A percentile compares a stretch with the other conserved stretches of the same genome.
phyloP scores from a whole-genome alignment of 2,329 filamentous ascomycete species.

The Biscogniauxia mediterranea region DNA sequence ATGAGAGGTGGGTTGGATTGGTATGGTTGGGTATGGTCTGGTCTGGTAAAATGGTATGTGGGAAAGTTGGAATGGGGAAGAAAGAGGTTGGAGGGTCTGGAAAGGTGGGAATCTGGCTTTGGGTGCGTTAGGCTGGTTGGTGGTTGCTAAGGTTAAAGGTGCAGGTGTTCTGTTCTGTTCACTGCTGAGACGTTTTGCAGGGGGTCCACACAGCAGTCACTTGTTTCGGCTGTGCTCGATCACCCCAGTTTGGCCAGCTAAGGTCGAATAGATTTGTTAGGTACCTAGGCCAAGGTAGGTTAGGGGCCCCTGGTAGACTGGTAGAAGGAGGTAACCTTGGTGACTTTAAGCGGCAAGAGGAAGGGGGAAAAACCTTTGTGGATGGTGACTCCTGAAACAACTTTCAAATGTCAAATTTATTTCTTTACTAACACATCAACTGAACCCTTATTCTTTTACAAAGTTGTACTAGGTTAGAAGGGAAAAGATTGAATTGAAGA shows the following conservation, averaged over 20 bases:
- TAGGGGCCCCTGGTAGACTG: not conserved
- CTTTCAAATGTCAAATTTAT: too few species aligned
- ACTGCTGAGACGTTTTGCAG: slow-evolving; percentile 7
- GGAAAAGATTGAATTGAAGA: too few species aligned
- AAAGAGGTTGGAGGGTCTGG: slow-evolving; percentile 6
- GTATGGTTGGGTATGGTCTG: slow-evolving; percentile 3
- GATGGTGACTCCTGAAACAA: not conserved
- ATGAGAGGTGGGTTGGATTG: slow-evolving; percentile 5
- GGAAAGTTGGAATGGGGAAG: slow-evolving; percentile 10
- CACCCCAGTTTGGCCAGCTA: slow-evolving; percentile 3
- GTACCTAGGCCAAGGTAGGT: not conserved
- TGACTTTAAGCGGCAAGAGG: not conserved
- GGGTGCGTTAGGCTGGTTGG: not conserved
- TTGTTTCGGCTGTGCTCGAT: slow-evolving; percentile 8
- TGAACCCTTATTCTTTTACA: too few species aligned
- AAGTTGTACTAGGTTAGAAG: too few species aligned
- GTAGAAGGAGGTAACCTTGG: not conserved
- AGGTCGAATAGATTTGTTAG: not conserved
- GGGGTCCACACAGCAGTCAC: slow-evolving; percentile 7
- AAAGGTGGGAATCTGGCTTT: not conserved
- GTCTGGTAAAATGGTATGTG: slow-evolving; percentile 4
- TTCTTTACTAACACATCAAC: too few species aligned
- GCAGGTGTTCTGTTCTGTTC: slow-evolving; percentile 16
- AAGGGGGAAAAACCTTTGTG: not conserved
- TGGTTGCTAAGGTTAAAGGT: slow-evolving; percentile 6